A percentile compares a stretch with the other conserved stretches of the same genome.
Conservation (phyloP, 768 basidiomycete species). For the Rhizopogon vulgaris region DNA sequence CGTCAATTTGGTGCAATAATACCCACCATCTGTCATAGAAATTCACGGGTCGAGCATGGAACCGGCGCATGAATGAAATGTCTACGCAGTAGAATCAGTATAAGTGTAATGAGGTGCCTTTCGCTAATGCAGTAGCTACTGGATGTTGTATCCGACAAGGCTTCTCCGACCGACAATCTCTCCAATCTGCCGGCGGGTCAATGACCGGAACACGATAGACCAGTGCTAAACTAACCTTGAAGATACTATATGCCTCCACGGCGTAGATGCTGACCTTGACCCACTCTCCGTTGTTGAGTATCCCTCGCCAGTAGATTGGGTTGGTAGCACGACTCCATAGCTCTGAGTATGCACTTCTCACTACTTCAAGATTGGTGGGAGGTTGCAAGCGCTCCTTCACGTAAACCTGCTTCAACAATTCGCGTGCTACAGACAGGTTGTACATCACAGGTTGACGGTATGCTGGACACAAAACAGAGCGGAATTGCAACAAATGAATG, state of each 20-base stretch:
- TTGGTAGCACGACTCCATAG: constrained; percentile 59
- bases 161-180: constrained; percentile 82
- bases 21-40: background rate
- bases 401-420: constrained; percentile 73
- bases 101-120: background rate
- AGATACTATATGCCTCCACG: constrained; percentile 85
- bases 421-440: constrained; percentile 72
- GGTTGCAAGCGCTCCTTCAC: constrained; percentile 55
- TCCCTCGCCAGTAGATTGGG: constrained; percentile 54
- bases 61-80: background rate
- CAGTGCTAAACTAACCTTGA: constrained; percentile 49
- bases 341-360: constrained; percentile 55
- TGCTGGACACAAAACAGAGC: constrained; percentile 29
- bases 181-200: constrained; percentile 51
- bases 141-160: constrained; percentile 71
- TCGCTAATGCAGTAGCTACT: constrained; percentile 28
- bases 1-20: background rate
- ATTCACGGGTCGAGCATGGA: no score
- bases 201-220: background rate
- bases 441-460: constrained; percentile 75
- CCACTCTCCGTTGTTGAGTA: constrained; percentile 59
- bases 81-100: background rate
- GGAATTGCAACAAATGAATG: background rate
- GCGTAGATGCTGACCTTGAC: constrained; percentile 67
- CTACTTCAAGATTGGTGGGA: constrained; percentile 48